Evolutionary conservation across 768 basidiomycete species (phyloP).

Genomic region (Boletus sp.): DNA sequence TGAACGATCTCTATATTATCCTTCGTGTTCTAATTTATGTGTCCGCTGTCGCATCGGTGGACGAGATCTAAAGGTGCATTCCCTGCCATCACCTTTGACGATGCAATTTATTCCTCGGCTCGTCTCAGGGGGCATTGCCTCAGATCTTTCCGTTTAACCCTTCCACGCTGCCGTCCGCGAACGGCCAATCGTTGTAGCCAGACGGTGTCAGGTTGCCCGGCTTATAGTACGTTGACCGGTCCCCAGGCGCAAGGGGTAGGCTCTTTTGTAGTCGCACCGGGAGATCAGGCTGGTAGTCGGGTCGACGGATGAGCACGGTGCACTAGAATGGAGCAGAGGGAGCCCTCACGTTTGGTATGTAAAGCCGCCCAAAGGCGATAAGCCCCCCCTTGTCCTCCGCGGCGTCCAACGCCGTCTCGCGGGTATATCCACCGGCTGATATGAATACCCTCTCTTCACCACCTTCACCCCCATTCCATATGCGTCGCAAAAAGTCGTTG

Average conservation of each 20-base stretch:
- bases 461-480: slow-evolving; percentile 38
- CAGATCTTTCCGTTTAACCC: neutral
- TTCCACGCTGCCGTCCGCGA: slow-evolving; percentile 11
- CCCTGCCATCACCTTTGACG: neutral
- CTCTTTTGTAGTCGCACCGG: slow-evolving; percentile 26
- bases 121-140: neutral
- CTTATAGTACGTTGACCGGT: slow-evolving; percentile 23
- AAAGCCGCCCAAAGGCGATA: slow-evolving; percentile 35
- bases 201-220: slow-evolving; percentile 20
- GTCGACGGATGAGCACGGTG: neutral
- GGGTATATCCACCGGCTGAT: slow-evolving; percentile 43
- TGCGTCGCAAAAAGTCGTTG: slow-evolving; percentile 43
- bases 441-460: slow-evolving; percentile 33
- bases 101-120: neutral
- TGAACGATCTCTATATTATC: neutral
- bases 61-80: neutral
- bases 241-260: slow-evolving; percentile 17
- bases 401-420: slow-evolving; percentile 35
- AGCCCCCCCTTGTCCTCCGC: slow-evolving; percentile 31
- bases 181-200: slow-evolving; percentile 33
- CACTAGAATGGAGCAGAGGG: neutral
- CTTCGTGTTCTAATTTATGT: neutral
- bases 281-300: slow-evolving; percentile 28
- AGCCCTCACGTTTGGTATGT: slow-evolving; percentile 37
- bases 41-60: too few species aligned